Evolutionary conservation across 2,329 filamentous ascomycete species (phyloP), one percentile per base, ranked within the genome.

Genomic region (Aspergillus candidus): DNA sequence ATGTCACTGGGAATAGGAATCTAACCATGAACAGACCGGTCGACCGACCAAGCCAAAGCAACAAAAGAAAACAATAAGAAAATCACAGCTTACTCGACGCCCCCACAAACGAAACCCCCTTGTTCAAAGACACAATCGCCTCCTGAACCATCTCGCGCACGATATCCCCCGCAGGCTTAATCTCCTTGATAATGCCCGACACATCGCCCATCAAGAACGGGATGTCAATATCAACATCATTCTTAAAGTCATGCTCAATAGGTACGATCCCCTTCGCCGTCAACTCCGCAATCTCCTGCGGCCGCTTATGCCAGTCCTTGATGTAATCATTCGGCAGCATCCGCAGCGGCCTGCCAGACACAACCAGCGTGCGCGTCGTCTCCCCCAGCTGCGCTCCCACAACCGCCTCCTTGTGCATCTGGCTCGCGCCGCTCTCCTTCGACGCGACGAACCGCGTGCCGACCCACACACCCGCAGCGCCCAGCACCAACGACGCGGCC

Each of bases 161-260:
- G 70, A 97, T 95, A 52, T 83, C 77, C 37, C 73, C 78, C 0
- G 91, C 91, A 0, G 90, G 88, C 72, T 93, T 82, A 47, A 96
- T 79, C 53, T 83, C 80, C 30, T 72, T 67, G 45, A 96, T 86
- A 1, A 83, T 77, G 2, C 86, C 90, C 1, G 88, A 86, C 7
- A 96, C 90, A 71, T 95, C 88, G 1, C 91, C 91, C 91, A 96
- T 96, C 59, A 96, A 63, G 67, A 91, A 89, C 11, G 91, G 91
- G 44, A 86, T 73, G 60, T 96, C 91, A 11, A 94, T 72, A 33
- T 95, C 88, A 43, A 82, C 83, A 1, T 84, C 86, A 43, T 88
- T 76, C 39, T 94, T 87, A 58, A 95, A 73, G 61, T 97, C 91
- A 60, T 87, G 76, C 68, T 84, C 80, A 51, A 96, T 73, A 1